Conservation (phyloP, 768 basidiomycete genomes). For the Tubosaeta brunneosetosa region DNA sequence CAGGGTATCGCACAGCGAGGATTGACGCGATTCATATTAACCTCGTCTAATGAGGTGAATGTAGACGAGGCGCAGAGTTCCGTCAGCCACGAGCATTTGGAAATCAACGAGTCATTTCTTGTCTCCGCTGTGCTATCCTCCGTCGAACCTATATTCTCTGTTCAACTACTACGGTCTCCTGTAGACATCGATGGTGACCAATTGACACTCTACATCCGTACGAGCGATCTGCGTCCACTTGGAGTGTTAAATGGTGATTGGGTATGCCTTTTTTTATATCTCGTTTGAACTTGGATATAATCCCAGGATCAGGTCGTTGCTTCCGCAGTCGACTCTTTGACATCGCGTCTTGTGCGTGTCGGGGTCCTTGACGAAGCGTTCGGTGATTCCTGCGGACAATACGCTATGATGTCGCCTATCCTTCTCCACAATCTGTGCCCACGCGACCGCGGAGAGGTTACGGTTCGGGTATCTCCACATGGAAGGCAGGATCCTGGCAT, state of each 20-base stretch:
- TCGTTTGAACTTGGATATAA: background rate
- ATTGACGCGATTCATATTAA: constrained; percentile 51
- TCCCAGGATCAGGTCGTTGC: constrained; percentile 45
- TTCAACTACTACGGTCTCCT: constrained; percentile 31
- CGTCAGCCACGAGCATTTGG: constrained; percentile 41
- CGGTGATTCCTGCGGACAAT: constrained; percentile 34
- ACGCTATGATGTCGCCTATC: constrained; percentile 36
- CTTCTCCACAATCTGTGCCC: constrained; percentile 51
- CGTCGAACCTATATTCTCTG: constrained; percentile 20
- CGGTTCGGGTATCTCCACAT: constrained; percentile 54
- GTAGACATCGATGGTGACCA: constrained; percentile 42
- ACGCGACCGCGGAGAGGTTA: constrained; percentile 27
- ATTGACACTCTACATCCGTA: constrained; percentile 55
- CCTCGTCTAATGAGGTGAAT: constrained; percentile 26
- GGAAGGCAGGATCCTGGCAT: constrained; percentile 54
- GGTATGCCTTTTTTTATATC: constrained; percentile 40
- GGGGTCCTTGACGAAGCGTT: constrained; percentile 46
- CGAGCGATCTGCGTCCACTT: constrained; percentile 57
- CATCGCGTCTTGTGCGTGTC: constrained; percentile 53
- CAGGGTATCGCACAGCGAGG: constrained; percentile 57
- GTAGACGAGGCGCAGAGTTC: constrained; percentile 4
- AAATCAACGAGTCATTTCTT: constrained; percentile 72
- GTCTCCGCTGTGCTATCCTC: constrained; percentile 43
- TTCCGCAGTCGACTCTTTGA: constrained; percentile 31
- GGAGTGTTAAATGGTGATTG: constrained; percentile 75